A percentile compares a stretch with the other conserved stretches of the same genome.
Evolutionary conservation across 2,329 filamentous ascomycete species (phyloP).

Genomic region (Lizonia empirigonia): DNA sequence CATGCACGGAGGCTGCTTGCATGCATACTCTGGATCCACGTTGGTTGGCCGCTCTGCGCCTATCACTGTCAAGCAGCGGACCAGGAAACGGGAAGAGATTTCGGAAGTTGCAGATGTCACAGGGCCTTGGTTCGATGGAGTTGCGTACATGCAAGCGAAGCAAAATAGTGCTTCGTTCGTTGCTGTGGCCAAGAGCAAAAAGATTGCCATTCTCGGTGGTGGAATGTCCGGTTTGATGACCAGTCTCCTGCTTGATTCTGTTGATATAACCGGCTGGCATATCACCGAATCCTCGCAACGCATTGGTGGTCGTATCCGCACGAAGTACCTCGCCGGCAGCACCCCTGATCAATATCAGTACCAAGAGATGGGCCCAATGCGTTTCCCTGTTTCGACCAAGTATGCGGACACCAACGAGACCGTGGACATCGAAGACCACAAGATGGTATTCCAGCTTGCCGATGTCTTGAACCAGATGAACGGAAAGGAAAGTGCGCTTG

Average conservation of each 20-base stretch:
- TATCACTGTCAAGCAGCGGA: constrained; percentile 46
- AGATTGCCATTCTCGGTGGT: constrained; percentile 67
- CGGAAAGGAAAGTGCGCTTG: constrained; percentile 52
- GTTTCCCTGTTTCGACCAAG: constrained; percentile 61
- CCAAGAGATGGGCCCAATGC: constrained; percentile 71
- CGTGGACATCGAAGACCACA: constrained; percentile 65
- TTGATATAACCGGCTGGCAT: constrained; percentile 65
- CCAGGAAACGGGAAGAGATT: constrained; percentile 47
- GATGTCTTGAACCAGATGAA: constrained; percentile 66
- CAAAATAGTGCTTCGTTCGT: constrained; percentile 60
- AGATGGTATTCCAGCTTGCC: constrained; percentile 68
- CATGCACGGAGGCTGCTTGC: constrained; percentile 50
- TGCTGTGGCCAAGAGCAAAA: constrained; percentile 61
- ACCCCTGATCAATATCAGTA: constrained; percentile 68
- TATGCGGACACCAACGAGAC: constrained; percentile 62
- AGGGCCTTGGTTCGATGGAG: constrained; percentile 71
- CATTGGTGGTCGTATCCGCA: constrained; percentile 68
- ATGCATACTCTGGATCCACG: constrained; percentile 50
- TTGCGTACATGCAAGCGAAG: constrained; percentile 62
- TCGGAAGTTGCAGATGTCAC: constrained; percentile 59
- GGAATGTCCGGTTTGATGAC: constrained; percentile 71
- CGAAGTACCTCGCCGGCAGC: constrained; percentile 64
- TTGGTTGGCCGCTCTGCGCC: constrained; percentile 53
- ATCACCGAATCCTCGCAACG: constrained; percentile 66
- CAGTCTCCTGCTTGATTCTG: constrained; percentile 53